Percentiles rank a stretch among this genome's conserved stretches.
These are phyloP conservation scores for Acacia crassicarpa DNA, from an alignment of 306 rosid species.

Conservation along the genomic window DNA sequence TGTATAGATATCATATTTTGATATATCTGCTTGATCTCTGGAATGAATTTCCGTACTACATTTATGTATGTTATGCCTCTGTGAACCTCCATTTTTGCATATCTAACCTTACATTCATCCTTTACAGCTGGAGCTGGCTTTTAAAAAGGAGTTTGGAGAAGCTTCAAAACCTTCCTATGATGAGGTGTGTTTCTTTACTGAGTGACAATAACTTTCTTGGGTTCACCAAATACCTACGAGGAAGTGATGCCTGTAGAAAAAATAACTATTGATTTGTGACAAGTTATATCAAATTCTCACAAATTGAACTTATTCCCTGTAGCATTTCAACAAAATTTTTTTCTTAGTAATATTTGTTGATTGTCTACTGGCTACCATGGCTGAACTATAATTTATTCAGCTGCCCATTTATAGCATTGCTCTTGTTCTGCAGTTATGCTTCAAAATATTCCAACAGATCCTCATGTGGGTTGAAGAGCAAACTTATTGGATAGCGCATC, in stretches of 20 bases:
- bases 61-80: conserved; percentile 16
- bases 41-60: background rate
- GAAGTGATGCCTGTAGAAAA: conserved; percentile 16
- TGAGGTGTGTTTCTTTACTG: conserved; percentile 55
- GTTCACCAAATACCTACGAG: background rate
- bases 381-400: conserved; percentile 12
- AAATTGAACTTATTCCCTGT: conserved; percentile 10
- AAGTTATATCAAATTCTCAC: conserved; percentile 16
- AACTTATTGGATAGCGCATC: conserved; percentile 94
- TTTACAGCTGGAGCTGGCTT: conserved; percentile 81
- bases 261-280: conserved; percentile 13
- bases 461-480: conserved; percentile 93
- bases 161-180: conserved; percentile 44
- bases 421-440: conserved; percentile 61
- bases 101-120: conserved; percentile 24
- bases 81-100: conserved; percentile 18
- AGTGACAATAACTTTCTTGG: conserved; percentile 13
- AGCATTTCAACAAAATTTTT: background rate
- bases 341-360: conserved; percentile 19
- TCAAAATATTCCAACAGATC: conserved; percentile 81
- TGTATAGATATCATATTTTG: conserved; percentile 17
- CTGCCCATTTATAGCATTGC: conserved; percentile 8
- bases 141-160: conserved; percentile 73
- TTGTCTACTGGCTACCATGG: conserved; percentile 12
- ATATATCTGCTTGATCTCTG: conserved; percentile 18